These are phyloP conservation scores for Aspergillus niger DNA, from an alignment of 2,329 filamentous ascomycete genomes.

Conservation along the genomic window DNA sequence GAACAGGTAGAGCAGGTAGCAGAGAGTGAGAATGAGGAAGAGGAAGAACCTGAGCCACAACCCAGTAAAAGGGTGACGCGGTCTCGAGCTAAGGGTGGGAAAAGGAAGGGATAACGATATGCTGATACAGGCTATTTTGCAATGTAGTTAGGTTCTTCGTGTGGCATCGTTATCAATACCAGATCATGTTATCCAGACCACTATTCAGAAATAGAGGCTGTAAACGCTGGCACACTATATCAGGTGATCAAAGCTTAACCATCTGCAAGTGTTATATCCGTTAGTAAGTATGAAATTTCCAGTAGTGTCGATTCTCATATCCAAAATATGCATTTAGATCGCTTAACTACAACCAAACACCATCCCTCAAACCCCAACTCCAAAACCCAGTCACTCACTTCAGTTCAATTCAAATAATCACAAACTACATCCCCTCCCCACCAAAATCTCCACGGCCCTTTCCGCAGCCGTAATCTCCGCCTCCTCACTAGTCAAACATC, in stretches of 20 bases:
- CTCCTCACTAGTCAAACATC: conserved; percentile 31
- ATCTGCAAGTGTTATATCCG: no score
- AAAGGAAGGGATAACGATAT: conserved; percentile 24
- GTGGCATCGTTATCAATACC: not conserved
- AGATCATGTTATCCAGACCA: not conserved
- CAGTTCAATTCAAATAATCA: not conserved
- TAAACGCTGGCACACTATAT: no score
- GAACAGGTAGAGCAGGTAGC: not conserved
- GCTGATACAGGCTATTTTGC: not conserved
- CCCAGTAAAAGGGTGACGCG: conserved; percentile 25
- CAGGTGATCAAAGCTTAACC: no score
- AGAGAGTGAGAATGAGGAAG: conserved; percentile 17
- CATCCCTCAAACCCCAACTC: not conserved
- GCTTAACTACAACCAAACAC: not conserved
- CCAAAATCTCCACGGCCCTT: conserved; percentile 19
- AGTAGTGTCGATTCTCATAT: no score
- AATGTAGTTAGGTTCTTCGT: not conserved
- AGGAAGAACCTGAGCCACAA: conserved; percentile 10
- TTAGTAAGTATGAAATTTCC: no score
- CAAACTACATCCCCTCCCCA: not conserved
- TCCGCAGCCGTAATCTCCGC: conserved; percentile 32
- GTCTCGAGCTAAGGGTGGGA: conserved; percentile 26
- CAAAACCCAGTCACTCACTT: not conserved
- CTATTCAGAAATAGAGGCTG: no score
- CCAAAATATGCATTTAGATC: not conserved